phyloP scores from a whole-genome alignment of 108 stramenopile genomes.

The Chaetoceros muelleri region DNA sequence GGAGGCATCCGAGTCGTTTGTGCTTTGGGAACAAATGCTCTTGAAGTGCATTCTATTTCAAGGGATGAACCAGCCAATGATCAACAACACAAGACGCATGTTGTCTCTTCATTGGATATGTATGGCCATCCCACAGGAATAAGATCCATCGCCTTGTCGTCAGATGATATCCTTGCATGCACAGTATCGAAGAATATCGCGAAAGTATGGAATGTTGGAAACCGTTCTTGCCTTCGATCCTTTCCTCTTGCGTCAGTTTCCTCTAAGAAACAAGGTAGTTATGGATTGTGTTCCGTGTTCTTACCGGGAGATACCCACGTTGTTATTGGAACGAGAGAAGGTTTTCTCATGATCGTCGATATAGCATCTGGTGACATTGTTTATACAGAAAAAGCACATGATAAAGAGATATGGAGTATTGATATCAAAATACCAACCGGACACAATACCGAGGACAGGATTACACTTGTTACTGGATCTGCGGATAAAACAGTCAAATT shows the following conservation, averaged over 20 bases:
- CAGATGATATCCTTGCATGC: slow-evolving; percentile 82
- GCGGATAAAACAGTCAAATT: slow-evolving; percentile 94
- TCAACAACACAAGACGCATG: not conserved
- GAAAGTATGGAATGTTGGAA: slow-evolving; percentile 91
- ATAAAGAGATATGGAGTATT: slow-evolving; percentile 79
- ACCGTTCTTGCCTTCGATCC: slow-evolving; percentile 78
- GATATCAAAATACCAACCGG: slow-evolving; percentile 49
- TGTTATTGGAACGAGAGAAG: slow-evolving; percentile 79
- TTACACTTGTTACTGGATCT: slow-evolving; percentile 76
- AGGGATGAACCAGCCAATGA: slow-evolving; percentile 15
- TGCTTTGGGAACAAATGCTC: slow-evolving; percentile 80
- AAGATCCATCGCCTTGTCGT: slow-evolving; percentile 78
- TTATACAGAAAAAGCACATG: slow-evolving; percentile 68
- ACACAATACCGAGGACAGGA: slow-evolving; percentile 20
- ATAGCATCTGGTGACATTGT: slow-evolving; percentile 78
- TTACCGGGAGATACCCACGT: slow-evolving; percentile 84
- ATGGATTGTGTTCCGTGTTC: slow-evolving; percentile 88
- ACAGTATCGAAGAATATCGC: slow-evolving; percentile 73
- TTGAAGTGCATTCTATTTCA: slow-evolving; percentile 72
- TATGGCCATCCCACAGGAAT: slow-evolving; percentile 95
- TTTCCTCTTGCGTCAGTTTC: slow-evolving; percentile 25
- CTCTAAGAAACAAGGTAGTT: slow-evolving; percentile 15
- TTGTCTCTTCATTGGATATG: slow-evolving; percentile 60
- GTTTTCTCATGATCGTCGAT: slow-evolving; percentile 68
- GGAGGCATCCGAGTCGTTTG: slow-evolving; percentile 62